Evolutionary conservation across 2,329 filamentous ascomycete genomes (phyloP).

Genomic region (Fusarium foetens): DNA sequence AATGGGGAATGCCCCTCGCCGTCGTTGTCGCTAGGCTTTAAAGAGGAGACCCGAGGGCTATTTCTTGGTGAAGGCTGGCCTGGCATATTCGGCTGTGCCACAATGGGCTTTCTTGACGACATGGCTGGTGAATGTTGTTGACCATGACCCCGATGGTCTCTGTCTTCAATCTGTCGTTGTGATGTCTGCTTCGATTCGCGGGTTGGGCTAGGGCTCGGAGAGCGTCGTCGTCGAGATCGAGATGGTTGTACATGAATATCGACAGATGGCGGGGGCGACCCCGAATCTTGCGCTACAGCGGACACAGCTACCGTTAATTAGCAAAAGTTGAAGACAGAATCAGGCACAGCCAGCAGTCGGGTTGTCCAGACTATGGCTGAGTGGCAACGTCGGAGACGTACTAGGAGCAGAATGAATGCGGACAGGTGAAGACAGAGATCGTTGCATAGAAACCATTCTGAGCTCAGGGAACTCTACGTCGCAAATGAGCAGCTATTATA

Average conservation of each 20-base stretch:
- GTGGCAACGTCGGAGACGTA: conserved; percentile 58
- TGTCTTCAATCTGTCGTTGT: conserved; percentile 57
- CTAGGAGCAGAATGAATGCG: conserved; percentile 66
- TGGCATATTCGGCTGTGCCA: conserved; percentile 56
- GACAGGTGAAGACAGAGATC: conserved; percentile 70
- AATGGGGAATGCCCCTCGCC: conserved; percentile 56
- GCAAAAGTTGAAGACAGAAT: conserved; percentile 30
- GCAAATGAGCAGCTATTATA: conserved; percentile 50
- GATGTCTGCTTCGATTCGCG: conserved; percentile 55
- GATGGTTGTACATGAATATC: conserved; percentile 62
- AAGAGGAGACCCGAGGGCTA: conserved; percentile 39
- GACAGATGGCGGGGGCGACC: conserved; percentile 65
- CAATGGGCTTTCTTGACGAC: conserved; percentile 59
- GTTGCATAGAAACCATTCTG: conserved; percentile 71
- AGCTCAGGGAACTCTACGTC: conserved; percentile 51
- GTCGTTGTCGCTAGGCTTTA: conserved; percentile 47
- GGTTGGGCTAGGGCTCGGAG: conserved; percentile 65
- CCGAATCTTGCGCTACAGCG: conserved; percentile 53
- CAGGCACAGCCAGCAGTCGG: conserved; percentile 16
- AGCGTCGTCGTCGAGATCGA: conserved; percentile 61
- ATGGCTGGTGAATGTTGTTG: conserved; percentile 52
- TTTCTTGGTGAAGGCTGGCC: conserved; percentile 46
- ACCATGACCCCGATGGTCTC: conserved; percentile 52
- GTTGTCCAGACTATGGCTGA: neutral
- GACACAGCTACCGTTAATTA: conserved; percentile 50